Base-by-base conservation (phyloP, 495 filamentous ascomycete species). In the Recurvomyces mirabilis region DNA sequence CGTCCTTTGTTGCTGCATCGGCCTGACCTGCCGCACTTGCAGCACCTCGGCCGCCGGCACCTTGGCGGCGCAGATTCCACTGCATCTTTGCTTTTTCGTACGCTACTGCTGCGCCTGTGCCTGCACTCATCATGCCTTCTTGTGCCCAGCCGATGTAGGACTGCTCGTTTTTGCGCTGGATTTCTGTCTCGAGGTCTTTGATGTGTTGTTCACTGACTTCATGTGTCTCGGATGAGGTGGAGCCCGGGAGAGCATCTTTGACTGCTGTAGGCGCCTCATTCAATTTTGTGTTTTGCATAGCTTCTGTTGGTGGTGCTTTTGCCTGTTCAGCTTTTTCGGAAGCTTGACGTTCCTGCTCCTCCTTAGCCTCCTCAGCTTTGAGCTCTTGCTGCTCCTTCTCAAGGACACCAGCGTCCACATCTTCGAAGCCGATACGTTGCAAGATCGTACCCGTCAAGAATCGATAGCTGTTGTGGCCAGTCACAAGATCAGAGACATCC, bases 401-500 rank as follows among this genome's bases (percentile, higher is more conserved):
- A 4, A 85, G 68, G 32, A 74, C 73, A 0, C 55, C 59, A 0
- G 61, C 42, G 43, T 78, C 70, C 19, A 84, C 63, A 37, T 80
- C 73, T 23, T 80, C 74, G 31, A 87, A 75, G 5, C 80, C 83
- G 35, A 82, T 79, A 15, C 72, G 69, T 21, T 66, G 65, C 5
- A 93, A 65, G 17, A 89, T 84, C 37, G 67, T 71, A 11, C 78
- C 79, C 4, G 84, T 73, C 14, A 87, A 58, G 36, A 72, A 77
- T 12, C 82, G 74, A 47, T 88, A 88, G 5, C 74, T 66, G 28
- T 84, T 60, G 53, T 93, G 84, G 0, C 84, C 84, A 40, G 68
- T 74, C 25, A 89, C 77, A 23, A 75, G 70, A 10, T 80, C 74
- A 46, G 73, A 82, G n/a, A 84, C 70, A 55, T 93, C 70, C 5